phyloP scores from a whole-genome alignment of 345 rosid genomes.

The Euphorbia peplus region DNA sequence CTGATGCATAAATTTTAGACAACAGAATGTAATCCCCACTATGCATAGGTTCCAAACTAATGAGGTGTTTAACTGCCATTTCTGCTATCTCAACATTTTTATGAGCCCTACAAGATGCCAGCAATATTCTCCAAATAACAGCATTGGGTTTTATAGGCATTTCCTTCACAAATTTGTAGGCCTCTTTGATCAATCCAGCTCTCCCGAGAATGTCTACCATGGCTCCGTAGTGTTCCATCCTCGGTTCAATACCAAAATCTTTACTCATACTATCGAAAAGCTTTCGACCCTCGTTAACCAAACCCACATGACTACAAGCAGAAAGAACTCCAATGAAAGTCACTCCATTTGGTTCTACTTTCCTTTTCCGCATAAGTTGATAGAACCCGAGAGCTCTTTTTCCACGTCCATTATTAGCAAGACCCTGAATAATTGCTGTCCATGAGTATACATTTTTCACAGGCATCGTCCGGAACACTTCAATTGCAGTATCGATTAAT shows the following conservation, averaged over 20 bases:
- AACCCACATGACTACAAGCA: constrained; percentile 36
- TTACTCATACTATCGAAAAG: constrained; percentile 28
- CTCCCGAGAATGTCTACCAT: constrained; percentile 11
- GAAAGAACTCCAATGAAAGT: constrained; percentile 40
- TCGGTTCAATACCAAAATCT: constrained; percentile 12
- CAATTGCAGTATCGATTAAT: constrained; percentile 27
- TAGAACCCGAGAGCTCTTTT: constrained; percentile 31
- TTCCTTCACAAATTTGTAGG: constrained; percentile 8
- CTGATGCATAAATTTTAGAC: constrained; percentile 37
- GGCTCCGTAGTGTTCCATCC: constrained; percentile 14
- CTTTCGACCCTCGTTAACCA: constrained; percentile 33
- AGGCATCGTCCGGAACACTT: constrained; percentile 35
- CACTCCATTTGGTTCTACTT: constrained; percentile 33
- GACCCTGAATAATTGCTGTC: constrained; percentile 43
- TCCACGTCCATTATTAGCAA: constrained; percentile 44
- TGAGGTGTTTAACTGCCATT: constrained; percentile 27
- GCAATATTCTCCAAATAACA: constrained; percentile 42
- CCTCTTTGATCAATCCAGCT: constrained; percentile 14
- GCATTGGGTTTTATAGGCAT: constrained; percentile 28
- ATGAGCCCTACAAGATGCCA: constrained; percentile 48
- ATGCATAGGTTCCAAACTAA: constrained; percentile 35
- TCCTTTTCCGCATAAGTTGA: constrained; percentile 26
- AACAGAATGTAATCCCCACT: constrained; percentile 42
- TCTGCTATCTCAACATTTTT: constrained; percentile 33
- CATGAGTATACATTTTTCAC: constrained; percentile 33